phyloP scores from a whole-genome alignment of 2,329 filamentous ascomycete species.

The Venturia aucupariae region DNA sequence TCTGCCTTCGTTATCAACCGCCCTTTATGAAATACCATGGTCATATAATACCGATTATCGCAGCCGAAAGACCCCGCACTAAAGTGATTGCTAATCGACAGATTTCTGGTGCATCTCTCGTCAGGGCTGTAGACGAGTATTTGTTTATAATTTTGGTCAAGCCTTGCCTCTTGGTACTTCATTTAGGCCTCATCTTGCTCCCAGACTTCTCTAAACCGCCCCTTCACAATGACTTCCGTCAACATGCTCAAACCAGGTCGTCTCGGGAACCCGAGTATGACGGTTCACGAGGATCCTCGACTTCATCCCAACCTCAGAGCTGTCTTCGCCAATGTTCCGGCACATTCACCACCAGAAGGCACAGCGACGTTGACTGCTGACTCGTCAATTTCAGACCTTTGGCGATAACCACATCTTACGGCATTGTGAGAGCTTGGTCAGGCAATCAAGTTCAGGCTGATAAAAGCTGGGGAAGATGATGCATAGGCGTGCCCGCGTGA shows the following conservation, averaged over 20 bases:
- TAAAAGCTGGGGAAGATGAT: too few relatives aligned
- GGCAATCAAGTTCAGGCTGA: too few relatives aligned
- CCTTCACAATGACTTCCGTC: conserved; percentile 15
- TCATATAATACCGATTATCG: too few relatives aligned
- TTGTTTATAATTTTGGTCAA: background rate
- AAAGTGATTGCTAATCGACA: background rate
- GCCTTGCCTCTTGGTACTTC: background rate
- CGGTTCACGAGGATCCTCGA: conserved; percentile 20
- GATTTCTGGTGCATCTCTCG: background rate
- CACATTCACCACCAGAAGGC: background rate
- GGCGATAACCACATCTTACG: too few relatives aligned
- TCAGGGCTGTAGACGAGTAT: background rate
- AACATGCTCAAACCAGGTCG: conserved; percentile 17
- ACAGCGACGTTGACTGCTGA: background rate
- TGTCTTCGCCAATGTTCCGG: conserved; percentile 13
- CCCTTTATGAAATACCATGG: too few relatives aligned
- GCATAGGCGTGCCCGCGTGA: too few relatives aligned
- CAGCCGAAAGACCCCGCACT: background rate
- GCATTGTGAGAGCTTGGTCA: too few relatives aligned
- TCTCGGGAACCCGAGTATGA: conserved; percentile 20
- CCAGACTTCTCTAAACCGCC: background rate
- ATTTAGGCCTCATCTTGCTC: background rate
- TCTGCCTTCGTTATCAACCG: too few relatives aligned
- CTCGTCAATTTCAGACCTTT: background rate
- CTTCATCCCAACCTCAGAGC: conserved; percentile 21